phyloP scores from a whole-genome alignment of 345 rosid genomes.

The Cochlearia excelsa region DNA sequence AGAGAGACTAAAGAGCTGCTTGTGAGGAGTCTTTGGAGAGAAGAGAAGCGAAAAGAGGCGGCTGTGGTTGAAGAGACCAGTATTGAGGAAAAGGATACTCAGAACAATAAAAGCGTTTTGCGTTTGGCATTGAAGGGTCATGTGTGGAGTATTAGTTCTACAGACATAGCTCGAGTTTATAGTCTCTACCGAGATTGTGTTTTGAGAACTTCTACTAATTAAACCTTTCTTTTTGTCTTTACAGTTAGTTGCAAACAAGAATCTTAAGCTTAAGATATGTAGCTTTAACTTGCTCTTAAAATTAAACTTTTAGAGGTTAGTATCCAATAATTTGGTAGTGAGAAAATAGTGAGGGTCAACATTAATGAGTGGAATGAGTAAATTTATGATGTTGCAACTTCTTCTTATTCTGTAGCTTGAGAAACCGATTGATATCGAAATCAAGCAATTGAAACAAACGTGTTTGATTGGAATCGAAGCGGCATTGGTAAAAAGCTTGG shows the following conservation, averaged over 20 bases:
- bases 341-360: neutral
- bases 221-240: constrained; percentile 14
- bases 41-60: constrained; percentile 88
- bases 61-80: constrained; percentile 64
- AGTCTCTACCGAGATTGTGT: constrained; percentile 56
- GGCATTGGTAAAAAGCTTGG: constrained; percentile 77
- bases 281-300: no score
- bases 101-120: constrained; percentile 32
- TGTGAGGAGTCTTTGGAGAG: constrained; percentile 84
- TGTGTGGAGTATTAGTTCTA: constrained; percentile 71
- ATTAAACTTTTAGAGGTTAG: no score
- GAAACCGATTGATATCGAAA: constrained; percentile 55
- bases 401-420: constrained; percentile 36
- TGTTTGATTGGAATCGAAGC: constrained; percentile 63
- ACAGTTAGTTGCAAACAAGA: constrained; percentile 6
- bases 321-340: neutral
- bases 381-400: constrained; percentile 24
- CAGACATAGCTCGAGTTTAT: constrained; percentile 55
- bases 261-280: no score
- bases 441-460: constrained; percentile 44
- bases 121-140: constrained; percentile 63
- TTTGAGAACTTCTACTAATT: constrained; percentile 2
- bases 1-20: constrained; percentile 69
- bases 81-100: constrained; percentile 14
- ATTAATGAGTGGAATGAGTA: neutral